Conservation (phyloP, 352 stramenopile genomes). For the Elongisporangium undulatum region DNA sequence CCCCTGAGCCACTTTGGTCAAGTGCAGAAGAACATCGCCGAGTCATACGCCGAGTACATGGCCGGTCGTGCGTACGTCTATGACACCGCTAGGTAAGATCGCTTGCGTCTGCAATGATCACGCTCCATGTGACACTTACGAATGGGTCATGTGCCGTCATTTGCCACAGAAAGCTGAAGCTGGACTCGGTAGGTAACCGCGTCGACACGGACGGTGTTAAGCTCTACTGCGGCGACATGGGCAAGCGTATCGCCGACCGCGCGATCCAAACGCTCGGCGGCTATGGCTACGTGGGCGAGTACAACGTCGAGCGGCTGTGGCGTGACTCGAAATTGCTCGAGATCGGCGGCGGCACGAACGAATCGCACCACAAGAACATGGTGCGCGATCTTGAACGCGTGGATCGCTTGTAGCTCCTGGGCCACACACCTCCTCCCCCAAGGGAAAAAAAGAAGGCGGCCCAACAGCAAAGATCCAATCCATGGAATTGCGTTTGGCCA, state of each 20-base stretch:
- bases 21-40: constrained; percentile 97
- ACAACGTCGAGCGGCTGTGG: constrained; percentile 98
- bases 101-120: neutral
- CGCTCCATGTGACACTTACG: constrained; percentile 3
- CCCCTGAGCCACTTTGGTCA: constrained; percentile 89
- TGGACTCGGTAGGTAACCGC: constrained; percentile 93
- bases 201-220: constrained; percentile 99
- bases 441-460: neutral
- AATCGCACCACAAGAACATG: constrained; percentile 99
- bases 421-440: neutral
- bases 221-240: constrained; percentile 97
- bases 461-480: neutral
- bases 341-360: constrained; percentile 98
- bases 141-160: constrained; percentile 1
- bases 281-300: constrained; percentile 99
- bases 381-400: constrained; percentile 63
- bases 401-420: constrained; percentile 3
- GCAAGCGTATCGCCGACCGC: constrained; percentile 95
- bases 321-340: constrained; percentile 99
- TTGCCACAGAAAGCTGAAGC: constrained; percentile 84
- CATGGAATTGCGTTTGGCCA: neutral
- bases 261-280: constrained; percentile 98
- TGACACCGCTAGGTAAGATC: constrained; percentile 81
- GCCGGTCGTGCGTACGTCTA: constrained; percentile 97
- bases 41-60: constrained; percentile 99